A percentile compares a stretch with the other conserved stretches of the same genome.
Conservation (phyloP, 2,329 filamentous ascomycete species). For the Alternaria conjuncta region DNA sequence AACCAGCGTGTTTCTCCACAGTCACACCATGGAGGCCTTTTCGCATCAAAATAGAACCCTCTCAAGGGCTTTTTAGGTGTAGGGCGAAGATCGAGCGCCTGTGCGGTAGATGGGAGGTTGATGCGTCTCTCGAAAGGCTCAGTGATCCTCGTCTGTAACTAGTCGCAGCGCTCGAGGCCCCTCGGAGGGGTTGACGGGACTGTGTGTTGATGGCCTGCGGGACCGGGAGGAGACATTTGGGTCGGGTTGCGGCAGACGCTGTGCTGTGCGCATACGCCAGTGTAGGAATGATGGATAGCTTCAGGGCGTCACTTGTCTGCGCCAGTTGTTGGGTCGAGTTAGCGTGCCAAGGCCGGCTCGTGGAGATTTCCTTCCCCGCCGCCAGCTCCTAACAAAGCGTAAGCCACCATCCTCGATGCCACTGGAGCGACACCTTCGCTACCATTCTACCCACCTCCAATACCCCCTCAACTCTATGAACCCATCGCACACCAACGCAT, state of each 20-base stretch:
- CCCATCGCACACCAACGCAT: background rate
- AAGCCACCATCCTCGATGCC: background rate
- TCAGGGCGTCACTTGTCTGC: background rate
- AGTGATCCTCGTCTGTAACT: background rate
- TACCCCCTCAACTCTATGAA: background rate
- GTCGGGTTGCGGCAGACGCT: background rate
- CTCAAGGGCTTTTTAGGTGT: background rate
- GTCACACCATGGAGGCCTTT: conserved; percentile 3
- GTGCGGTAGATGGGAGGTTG: background rate
- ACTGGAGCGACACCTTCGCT: background rate
- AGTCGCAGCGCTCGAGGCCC: background rate
- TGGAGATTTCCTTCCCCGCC: conserved; percentile 1
- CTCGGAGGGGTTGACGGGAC: background rate
- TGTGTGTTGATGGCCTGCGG: background rate
- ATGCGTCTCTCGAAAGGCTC: background rate
- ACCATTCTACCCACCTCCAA: background rate
- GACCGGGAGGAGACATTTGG: background rate
- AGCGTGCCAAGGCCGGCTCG: conserved; percentile 4
- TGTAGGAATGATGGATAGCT: background rate
- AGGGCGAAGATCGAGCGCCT: background rate
- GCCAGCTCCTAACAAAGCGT: background rate
- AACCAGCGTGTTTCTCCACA: conserved; percentile 10
- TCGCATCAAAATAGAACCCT: background rate
- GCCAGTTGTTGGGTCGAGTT: conserved; percentile 3
- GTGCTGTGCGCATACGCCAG: background rate